phyloP scores from a whole-genome alignment of 2,329 filamentous ascomycete species.

The Phyllosticta citrichinensis region DNA sequence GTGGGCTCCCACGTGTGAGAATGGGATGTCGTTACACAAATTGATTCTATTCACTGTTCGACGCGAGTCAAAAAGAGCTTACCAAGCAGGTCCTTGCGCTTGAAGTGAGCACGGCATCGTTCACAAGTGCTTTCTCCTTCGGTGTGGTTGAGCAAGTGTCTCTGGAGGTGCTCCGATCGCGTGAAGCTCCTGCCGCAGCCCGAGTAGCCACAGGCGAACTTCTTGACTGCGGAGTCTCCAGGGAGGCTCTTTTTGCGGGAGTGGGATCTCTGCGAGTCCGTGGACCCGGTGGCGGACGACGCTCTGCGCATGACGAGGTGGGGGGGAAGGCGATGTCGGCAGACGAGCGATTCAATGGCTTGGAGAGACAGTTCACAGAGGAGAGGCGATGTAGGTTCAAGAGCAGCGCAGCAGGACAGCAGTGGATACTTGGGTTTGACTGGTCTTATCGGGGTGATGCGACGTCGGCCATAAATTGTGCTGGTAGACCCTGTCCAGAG shows the following conservation, averaged over 20 bases:
- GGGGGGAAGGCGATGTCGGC: background rate
- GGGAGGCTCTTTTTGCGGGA: constrained; percentile 7
- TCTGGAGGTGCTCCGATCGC: constrained; percentile 47
- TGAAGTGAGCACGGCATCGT: constrained; percentile 51
- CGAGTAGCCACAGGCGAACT: constrained; percentile 34
- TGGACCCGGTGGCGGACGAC: background rate
- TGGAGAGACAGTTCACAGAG: background rate
- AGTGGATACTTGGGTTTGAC: background rate
- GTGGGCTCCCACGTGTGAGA: background rate
- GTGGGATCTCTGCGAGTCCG: constrained; percentile 1
- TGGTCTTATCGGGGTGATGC: constrained; percentile 5
- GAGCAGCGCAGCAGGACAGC: background rate
- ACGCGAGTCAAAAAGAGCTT: constrained; percentile 16
- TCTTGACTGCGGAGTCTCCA: constrained; percentile 12
- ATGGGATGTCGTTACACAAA: background rate
- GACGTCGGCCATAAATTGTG: constrained; percentile 1
- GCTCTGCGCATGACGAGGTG: background rate
- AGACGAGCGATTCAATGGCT: background rate
- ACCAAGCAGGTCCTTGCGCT: constrained; percentile 50
- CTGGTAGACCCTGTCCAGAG: background rate
- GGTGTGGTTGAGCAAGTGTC: constrained; percentile 49
- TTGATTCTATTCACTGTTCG: background rate
- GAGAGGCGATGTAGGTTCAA: background rate
- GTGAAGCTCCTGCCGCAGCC: constrained; percentile 46
- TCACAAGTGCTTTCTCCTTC: constrained; percentile 43